Conservation (phyloP, 148 eudicot genomes). For the Fallopia convolvulus region DNA sequence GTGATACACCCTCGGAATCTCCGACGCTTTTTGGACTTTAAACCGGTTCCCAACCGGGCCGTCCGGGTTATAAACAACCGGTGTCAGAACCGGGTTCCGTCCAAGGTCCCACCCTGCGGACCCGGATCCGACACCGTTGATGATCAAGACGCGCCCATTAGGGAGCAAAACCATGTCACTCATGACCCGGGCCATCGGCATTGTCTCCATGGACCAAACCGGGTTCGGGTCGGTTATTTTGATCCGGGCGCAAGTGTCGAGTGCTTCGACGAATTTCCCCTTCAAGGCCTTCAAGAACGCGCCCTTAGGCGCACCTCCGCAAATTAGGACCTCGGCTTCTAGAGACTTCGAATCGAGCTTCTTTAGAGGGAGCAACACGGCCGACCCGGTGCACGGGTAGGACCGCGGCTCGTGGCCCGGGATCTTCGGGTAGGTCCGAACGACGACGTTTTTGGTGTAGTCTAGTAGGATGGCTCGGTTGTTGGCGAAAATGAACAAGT, state of each 20-base stretch:
- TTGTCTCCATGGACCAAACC: conserved; percentile 48
- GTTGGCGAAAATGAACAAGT: conserved; percentile 73
- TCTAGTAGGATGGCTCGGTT: conserved; percentile 60
- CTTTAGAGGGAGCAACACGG: conserved; percentile 54
- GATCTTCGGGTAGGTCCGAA: conserved; percentile 45
- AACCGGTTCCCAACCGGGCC: conserved; percentile 34
- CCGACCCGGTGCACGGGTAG: conserved; percentile 72
- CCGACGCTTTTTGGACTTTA: conserved; percentile 34
- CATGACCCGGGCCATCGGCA: conserved; percentile 57
- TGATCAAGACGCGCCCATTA: conserved; percentile 40
- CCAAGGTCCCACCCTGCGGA: conserved; percentile 72
- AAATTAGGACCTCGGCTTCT: conserved; percentile 42
- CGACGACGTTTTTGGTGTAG: conserved; percentile 30
- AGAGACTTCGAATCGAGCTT: not conserved
- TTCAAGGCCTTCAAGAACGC: conserved; percentile 20
- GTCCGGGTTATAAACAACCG: conserved; percentile 47
- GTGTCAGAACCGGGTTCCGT: conserved; percentile 43
- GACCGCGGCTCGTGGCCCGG: conserved; percentile 58
- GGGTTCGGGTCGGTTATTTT: conserved; percentile 43
- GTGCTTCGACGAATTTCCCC: conserved; percentile 25
- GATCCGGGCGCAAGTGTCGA: conserved; percentile 40
- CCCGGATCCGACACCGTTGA: conserved; percentile 58
- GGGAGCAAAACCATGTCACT: conserved; percentile 66
- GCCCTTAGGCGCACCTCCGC: conserved; percentile 61
- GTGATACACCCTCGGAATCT: conserved; percentile 63